Base-by-base conservation (phyloP, 1,284 basidiomycete genomes). In the Pyrrhoderma noxium region DNA sequence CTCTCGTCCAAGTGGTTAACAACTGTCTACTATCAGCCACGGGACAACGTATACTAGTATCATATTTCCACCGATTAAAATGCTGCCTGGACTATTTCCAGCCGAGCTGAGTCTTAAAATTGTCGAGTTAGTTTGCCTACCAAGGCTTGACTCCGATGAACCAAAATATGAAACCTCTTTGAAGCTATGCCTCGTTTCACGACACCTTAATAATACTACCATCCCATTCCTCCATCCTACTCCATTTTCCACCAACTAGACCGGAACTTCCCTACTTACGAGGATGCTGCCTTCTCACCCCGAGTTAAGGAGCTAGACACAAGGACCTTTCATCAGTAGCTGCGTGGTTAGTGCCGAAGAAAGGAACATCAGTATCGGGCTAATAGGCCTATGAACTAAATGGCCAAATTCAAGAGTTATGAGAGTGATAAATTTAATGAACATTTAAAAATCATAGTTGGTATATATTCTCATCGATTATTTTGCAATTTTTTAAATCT, bases 181-280 rank as follows among this genome's bases (percentile, higher is more conserved):
- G 8, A 42, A 31, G 36, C 45, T 54, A 3, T 54, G 49, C 40
- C 53, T 54, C 18, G 49, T 51, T 27, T 54, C 53, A 23, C 43
- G 45, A 13, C 13, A 35, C 18, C 46, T 46, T 9, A 36, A 51
- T 23, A 45, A 35, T 16, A 16, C 47, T 14, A 37, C 22, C 16
- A 18, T 42, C n/a, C 49, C 42, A 8, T 41, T 41, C 14, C 42
- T 54, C 18, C 51, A 54, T 35, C 34, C 27, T 19, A 45, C 22
- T 16, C 34, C 47, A 21, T 36, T 54, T 47, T 23, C 47, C 23
- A 37, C 51, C 8, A 48, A 48, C 14, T 43, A 48, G 8, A 37
- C 37, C 11, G 46, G 40, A 25, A 40, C 38, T 2, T 34, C 21
- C 1, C 38, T 46, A 9, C 45, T 54, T n/a, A 22, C 53, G 25